Evolutionary conservation across 2,329 filamentous ascomycete genomes (phyloP).

Genomic region (Ascocoryne sarcoides): DNA sequence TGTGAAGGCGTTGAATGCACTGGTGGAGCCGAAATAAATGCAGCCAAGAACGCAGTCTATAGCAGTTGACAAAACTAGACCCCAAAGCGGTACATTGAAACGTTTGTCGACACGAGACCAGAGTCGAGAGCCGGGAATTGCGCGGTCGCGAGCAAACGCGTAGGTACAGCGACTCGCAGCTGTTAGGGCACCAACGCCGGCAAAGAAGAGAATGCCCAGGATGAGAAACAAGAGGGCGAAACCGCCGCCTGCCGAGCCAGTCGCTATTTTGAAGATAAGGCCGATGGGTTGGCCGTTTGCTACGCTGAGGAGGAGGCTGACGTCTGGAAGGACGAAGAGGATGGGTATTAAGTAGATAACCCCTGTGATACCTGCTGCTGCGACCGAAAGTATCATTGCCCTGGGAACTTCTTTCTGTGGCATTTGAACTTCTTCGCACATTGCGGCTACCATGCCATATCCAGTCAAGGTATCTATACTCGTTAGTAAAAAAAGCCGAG

Average conservation of each 20-base stretch:
- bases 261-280: constrained; percentile 65
- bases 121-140: constrained; percentile 58
- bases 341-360: constrained; percentile 63
- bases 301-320: not conserved
- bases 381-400: constrained; percentile 62
- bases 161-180: constrained; percentile 68
- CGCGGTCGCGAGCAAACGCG: constrained; percentile 67
- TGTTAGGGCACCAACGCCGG: constrained; percentile 65
- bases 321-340: constrained; percentile 40
- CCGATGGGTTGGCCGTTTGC: constrained; percentile 66
- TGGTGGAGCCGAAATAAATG: constrained; percentile 70
- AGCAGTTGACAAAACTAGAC: constrained; percentile 56
- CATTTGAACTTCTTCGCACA: constrained; percentile 66
- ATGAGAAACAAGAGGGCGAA: constrained; percentile 70
- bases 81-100: constrained; percentile 62
- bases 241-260: constrained; percentile 49
- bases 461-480: constrained; percentile 47
- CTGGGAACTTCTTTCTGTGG: constrained; percentile 61
- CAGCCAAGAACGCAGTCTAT: constrained; percentile 65
- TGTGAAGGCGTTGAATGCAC: constrained; percentile 73
- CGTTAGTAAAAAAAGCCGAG: not conserved
- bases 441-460: constrained; percentile 63
- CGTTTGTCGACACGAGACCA: constrained; percentile 58
- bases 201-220: constrained; percentile 68
- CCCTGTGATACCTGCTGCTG: constrained; percentile 57